Evolutionary conservation across 1,139 yeast genomes (phyloP).

Genomic region (Suhomyces panamericanus): DNA sequence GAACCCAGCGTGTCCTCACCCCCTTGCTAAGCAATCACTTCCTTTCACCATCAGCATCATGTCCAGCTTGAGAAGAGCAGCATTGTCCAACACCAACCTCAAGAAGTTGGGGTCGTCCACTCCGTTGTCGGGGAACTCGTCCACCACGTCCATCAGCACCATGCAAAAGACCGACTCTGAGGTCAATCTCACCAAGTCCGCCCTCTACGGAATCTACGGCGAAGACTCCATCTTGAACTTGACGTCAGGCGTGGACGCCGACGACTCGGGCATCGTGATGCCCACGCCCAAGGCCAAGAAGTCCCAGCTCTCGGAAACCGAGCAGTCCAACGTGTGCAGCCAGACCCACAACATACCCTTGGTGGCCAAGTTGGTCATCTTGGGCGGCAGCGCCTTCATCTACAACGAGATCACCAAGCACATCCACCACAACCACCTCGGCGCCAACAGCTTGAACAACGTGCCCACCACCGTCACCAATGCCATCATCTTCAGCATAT

Average conservation of each 20-base stretch:
- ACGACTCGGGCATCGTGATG: slow-evolving; percentile 7
- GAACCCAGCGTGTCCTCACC: background rate
- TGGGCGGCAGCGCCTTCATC: slow-evolving; percentile 46
- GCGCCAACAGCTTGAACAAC: slow-evolving; percentile 7
- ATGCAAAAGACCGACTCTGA: slow-evolving; percentile 47
- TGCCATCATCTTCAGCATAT: slow-evolving; percentile 32
- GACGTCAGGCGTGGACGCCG: slow-evolving; percentile 19
- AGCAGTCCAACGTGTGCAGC: background rate
- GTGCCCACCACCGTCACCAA: slow-evolving; percentile 32
- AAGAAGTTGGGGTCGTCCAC: slow-evolving; percentile 13
- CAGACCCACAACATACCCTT: slow-evolving; percentile 13
- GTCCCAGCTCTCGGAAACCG: background rate
- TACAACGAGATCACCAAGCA: slow-evolving; percentile 54
- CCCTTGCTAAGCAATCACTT: background rate
- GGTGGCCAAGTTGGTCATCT: slow-evolving; percentile 28
- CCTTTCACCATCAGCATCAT: slow-evolving; percentile 9
- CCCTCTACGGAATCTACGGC: slow-evolving; percentile 50
- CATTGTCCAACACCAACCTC: slow-evolving; percentile 22
- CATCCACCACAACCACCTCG: slow-evolving; percentile 48
- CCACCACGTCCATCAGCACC: slow-evolving; percentile 16
- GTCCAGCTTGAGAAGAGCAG: slow-evolving; percentile 24
- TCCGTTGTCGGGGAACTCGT: slow-evolving; percentile 9
- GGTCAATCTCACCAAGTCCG: slow-evolving; percentile 49
- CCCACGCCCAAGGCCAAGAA: background rate
- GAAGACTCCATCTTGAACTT: slow-evolving; percentile 36